Base-by-base conservation (phyloP, 345 rosid genomes). In the Eutrema japonicum region DNA sequence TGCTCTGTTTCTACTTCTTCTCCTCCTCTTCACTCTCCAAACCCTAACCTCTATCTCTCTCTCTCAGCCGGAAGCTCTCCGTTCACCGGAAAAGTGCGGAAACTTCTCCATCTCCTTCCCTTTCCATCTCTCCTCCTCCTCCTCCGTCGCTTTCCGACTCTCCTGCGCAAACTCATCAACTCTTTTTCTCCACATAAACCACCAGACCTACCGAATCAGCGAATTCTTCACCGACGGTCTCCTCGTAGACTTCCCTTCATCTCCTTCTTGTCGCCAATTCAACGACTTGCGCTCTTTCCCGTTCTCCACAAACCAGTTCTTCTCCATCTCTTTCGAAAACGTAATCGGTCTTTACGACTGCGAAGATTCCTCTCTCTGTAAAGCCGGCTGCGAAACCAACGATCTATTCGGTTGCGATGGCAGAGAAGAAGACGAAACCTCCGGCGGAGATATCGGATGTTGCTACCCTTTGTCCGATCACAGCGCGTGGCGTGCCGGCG, bases 401-500 rank as follows among this genome's bases (percentile, higher is more conserved):
- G 79, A 85, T 71, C 78, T 90, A 50, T 82, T 86, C 32, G 85
- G 85, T 1, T 87, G 97, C 37, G 89, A 85, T 49, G 93, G 91
- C 8, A 72, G 65, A 35, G 78, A 68, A 37, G 77, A 67, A 67
- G 53, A 72, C 0, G 72, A 77, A 59, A 70, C 49, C 2, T 61
- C 54, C 10, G 79, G 77, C 3, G 88, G 83, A 30, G 83, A 87
- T 10, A 84, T 86, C 4, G 84, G 87, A 4, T 92, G 98, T 75
- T 92, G 98, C 47, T 92, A 92, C 58, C 91, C 96, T 11, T 83
- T 92, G 13, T 89, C 92, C 3, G 96, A 92, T 80, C 89, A 74
- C 16, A 89, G 83, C 61, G 68, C 80, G 14, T 88, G 96, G 94
- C 82, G 73, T 41, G 48, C 50, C 8, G 91, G 97, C 4, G 83